Evolutionary conservation across 805 yeast species (phyloP).

Genomic region (Tetrapisispora pingtungensis): DNA sequence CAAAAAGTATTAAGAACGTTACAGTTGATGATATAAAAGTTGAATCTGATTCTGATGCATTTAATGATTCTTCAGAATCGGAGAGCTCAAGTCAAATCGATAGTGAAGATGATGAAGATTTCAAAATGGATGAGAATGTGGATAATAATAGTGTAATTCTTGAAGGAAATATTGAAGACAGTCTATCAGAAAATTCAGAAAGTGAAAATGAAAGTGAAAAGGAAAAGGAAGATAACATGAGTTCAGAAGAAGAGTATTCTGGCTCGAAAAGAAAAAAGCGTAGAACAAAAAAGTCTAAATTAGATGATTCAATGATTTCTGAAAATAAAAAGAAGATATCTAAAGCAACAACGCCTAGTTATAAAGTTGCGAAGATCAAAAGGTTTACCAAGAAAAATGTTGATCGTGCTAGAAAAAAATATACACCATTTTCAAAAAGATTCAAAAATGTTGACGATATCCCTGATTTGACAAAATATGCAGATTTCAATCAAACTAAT

Average conservation of each 20-base stretch:
- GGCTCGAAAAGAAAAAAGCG: neutral
- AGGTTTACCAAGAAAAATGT: conserved; percentile 27
- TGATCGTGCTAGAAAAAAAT: conserved; percentile 24
- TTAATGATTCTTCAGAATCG: conserved; percentile 1
- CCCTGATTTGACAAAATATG: conserved; percentile 23
- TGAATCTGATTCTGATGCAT: conserved; percentile 3
- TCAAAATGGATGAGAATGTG: neutral
- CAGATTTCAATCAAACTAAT: conserved; percentile 17
- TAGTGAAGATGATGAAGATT: conserved; percentile 3
- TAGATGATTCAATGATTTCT: neutral
- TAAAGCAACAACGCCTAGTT: neutral
- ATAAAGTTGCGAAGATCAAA: conserved; percentile 12
- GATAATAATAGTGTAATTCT: neutral
- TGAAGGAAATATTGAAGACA: neutral
- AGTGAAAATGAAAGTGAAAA: neutral
- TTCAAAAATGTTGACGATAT: conserved; percentile 20
- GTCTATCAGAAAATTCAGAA: neutral
- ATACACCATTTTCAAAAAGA: conserved; percentile 22
- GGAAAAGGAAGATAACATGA: neutral
- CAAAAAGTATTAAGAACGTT: neutral
- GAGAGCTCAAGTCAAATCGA: neutral
- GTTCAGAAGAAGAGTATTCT: neutral
- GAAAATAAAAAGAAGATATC: neutral
- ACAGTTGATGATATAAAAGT: neutral
- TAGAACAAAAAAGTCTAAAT: neutral